Base-by-base conservation (phyloP, 345 rosid species). In the Barbarea vulgaris region DNA sequence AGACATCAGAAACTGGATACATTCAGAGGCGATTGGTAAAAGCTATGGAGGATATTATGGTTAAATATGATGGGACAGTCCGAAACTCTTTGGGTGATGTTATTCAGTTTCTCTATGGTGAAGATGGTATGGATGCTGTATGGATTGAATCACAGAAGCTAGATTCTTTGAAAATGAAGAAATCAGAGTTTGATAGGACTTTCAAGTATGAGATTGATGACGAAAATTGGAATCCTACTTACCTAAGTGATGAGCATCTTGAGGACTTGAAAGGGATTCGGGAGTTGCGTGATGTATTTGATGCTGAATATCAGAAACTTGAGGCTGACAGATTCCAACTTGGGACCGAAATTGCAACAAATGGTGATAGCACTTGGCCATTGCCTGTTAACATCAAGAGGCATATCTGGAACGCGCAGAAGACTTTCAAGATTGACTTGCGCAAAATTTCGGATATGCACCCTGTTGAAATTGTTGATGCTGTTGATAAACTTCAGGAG, bases 31-130 rank as follows among this genome's bases (percentile, higher is more conserved):
- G 99, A 18, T 78, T 94, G 68, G 99, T 94, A 55, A 94, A 94
- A 86, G 99, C 99, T 30, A 94, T 94, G 98, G 98, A 94, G 81
- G 99, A 94, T 81, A 94, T 94, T 73, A 94, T 94, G 99, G 99
- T 94, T 33, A 94, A 94, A 72, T 94, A 94, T 76, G 99, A 94
- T 80, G 99, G 97, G 33, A 94, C 99, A 55, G 99, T 94, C 39
- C 84, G 99, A 84, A 94, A 94, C 70, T 94, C 97, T 11, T 72
- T 94, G 80, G 99, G 99, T 24, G 99, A 94, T 85, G 96, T 94
- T 54, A 94, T 94, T 74, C 99, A 94, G 72, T 94, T 94, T 85
- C 95, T 94, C 41, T 94, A 94, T 61, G 99, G 99, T 56, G 99
- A 94, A 83, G 99, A 94, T 83, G 99, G 99, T 73, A 94, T 94